Evolutionary conservation across 345 rosid genomes (phyloP).

Genomic region (Gossypium sturtianum): DNA sequence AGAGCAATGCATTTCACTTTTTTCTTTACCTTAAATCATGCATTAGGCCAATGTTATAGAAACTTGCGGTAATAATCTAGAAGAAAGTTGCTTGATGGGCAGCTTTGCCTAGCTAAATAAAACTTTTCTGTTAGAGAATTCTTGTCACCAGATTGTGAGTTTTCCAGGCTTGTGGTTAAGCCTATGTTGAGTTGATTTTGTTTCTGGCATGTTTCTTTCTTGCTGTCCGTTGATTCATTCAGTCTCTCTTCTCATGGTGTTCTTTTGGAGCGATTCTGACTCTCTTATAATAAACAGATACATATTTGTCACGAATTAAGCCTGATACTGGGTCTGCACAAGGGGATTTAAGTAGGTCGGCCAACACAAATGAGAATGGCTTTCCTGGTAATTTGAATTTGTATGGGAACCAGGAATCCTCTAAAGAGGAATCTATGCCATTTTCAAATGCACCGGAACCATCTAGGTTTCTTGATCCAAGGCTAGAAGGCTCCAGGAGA

Average conservation of each 20-base stretch:
- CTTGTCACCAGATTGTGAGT: not conserved
- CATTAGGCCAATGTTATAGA: not conserved
- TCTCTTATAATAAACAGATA: slow-evolving; percentile 36
- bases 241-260: not conserved
- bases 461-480: slow-evolving; percentile 57
- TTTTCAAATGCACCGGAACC: slow-evolving; percentile 49
- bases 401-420: slow-evolving; percentile 40
- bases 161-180: not conserved
- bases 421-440: slow-evolving; percentile 46
- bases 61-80: not conserved
- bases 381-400: slow-evolving; percentile 42
- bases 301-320: slow-evolving; percentile 46
- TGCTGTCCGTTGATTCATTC: too few species aligned
- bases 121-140: not conserved
- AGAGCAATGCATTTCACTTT: not conserved
- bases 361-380: slow-evolving; percentile 45
- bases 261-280: slow-evolving; percentile 10
- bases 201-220: not conserved
- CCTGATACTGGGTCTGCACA: slow-evolving; percentile 43
- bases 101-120: not conserved
- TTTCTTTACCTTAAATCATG: not conserved
- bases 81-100: not conserved
- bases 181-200: not conserved
- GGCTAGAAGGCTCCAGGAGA: slow-evolving; percentile 59
- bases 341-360: slow-evolving; percentile 18